Conservation (phyloP, 2,329 filamentous ascomycete genomes). For the Chrysosphaeria jannelii region DNA sequence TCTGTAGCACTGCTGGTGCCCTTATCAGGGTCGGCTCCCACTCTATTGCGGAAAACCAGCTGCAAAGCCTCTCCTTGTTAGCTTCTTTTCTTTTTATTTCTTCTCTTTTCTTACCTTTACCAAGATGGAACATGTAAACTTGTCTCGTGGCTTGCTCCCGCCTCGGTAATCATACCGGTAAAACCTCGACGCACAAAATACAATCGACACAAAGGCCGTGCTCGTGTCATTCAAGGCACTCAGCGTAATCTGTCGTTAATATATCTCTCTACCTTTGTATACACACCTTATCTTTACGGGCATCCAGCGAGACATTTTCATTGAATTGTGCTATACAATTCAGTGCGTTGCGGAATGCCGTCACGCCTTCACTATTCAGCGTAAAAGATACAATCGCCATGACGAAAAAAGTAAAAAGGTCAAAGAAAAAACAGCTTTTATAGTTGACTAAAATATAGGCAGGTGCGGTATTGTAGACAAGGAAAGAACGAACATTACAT, state of each 20-base stretch:
- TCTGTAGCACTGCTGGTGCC: conserved; percentile 30
- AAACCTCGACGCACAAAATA: conserved; percentile 34
- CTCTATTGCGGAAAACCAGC: conserved; percentile 41
- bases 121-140: conserved; percentile 47
- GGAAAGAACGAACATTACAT: too few relatives aligned
- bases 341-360: conserved; percentile 40
- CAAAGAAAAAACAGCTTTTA: too few relatives aligned
- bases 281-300: conserved; percentile 31
- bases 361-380: conserved; percentile 40
- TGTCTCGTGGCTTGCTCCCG: conserved; percentile 17
- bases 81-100: too few relatives aligned
- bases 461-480: too few relatives aligned
- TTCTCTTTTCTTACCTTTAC: conserved; percentile 24
- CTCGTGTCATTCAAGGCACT: conserved; percentile 56
- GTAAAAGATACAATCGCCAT: conserved; percentile 44
- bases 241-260: conserved; percentile 27
- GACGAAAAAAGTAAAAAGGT: too few relatives aligned
- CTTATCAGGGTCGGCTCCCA: conserved; percentile 13
- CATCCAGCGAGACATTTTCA: conserved; percentile 49
- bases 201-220: conserved; percentile 47
- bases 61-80: conserved; percentile 38
- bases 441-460: too few relatives aligned
- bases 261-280: neutral
- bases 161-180: conserved; percentile 40
- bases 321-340: conserved; percentile 52